Percentiles rank a stretch among this genome's conserved stretches.
These are phyloP conservation scores for Lichtheimia hyalospora DNA, from an alignment of 371 early-diverging fungal species.

Conservation along the genomic window DNA sequence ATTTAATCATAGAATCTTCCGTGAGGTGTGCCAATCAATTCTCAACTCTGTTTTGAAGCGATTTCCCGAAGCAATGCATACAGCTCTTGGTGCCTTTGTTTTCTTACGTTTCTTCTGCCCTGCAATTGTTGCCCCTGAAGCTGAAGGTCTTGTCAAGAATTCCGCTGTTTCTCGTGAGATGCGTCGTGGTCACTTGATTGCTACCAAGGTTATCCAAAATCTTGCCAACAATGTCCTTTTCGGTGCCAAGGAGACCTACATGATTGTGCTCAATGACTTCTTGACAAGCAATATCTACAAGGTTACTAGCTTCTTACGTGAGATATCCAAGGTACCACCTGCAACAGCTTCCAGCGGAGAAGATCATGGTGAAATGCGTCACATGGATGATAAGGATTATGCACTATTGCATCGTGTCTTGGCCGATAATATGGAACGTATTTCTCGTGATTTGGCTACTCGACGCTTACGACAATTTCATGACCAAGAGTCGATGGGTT, in stretches of 20 bases:
- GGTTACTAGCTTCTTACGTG: constrained; percentile 61
- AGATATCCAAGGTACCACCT: constrained; percentile 50
- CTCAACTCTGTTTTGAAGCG: constrained; percentile 73
- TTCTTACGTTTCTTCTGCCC: constrained; percentile 96
- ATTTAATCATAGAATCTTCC: constrained; percentile 45
- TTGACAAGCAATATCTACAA: constrained; percentile 72
- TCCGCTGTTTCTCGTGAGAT: constrained; percentile 41
- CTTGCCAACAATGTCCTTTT: constrained; percentile 93
- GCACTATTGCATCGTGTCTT: constrained; percentile 67
- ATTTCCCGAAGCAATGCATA: constrained; percentile 85
- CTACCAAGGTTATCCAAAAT: constrained; percentile 94
- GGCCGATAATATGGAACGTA: constrained; percentile 71
- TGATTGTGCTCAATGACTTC: constrained; percentile 87
- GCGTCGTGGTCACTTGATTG: constrained; percentile 85
- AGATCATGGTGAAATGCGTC: constrained; percentile 15
- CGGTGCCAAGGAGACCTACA: constrained; percentile 90
- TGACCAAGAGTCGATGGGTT: constrained; percentile 30
- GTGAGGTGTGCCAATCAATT: constrained; percentile 82
- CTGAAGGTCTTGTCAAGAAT: constrained; percentile 48
- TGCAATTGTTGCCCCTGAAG: constrained; percentile 89
- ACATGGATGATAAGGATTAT: constrained; percentile 63
- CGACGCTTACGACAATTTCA: constrained; percentile 35
- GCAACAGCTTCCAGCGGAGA: constrained; percentile 9
- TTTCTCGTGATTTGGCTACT: constrained; percentile 62
- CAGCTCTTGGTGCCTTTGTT: constrained; percentile 92